A percentile compares a stretch with the other conserved stretches of the same genome.
Conservation (phyloP, 2,329 filamentous ascomycete genomes). For the Pseudogymnoascus sp. region DNA sequence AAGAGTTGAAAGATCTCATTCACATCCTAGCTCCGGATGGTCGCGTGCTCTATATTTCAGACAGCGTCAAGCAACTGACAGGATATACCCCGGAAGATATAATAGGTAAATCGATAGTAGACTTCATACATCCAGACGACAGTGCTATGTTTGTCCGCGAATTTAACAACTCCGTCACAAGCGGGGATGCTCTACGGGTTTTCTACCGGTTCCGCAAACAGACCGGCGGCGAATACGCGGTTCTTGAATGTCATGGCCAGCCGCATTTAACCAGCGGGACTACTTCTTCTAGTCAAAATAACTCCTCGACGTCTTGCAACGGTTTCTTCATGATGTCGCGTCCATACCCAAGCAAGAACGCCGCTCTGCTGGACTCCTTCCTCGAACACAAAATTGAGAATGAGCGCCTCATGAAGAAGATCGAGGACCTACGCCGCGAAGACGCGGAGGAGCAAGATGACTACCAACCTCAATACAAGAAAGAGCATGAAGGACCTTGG, state of each 20-base stretch:
- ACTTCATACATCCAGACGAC: conserved; percentile 83
- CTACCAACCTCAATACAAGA: conserved; percentile 54
- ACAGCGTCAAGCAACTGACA: conserved; percentile 66
- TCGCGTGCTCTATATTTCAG: conserved; percentile 78
- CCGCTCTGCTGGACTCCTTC: conserved; percentile 80
- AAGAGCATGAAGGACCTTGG: conserved; percentile 51
- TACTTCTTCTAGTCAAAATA: conserved; percentile 56
- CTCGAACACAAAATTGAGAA: conserved; percentile 97
- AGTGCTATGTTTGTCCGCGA: conserved; percentile 76
- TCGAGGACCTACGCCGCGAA: conserved; percentile 77
- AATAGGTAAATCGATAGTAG: conserved; percentile 67
- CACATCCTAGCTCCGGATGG: conserved; percentile 83
- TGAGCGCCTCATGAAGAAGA: conserved; percentile 75
- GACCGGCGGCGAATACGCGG: conserved; percentile 67
- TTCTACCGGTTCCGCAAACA: conserved; percentile 79
- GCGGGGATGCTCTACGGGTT: conserved; percentile 70
- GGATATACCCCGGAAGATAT: conserved; percentile 69
- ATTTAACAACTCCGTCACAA: conserved; percentile 82
- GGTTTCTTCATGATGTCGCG: conserved; percentile 92
- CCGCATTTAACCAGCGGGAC: conserved; percentile 73
- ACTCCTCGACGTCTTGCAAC: conserved; percentile 66
- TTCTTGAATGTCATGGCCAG: conserved; percentile 90
- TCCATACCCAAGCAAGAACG: conserved; percentile 84
- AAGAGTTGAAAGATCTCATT: conserved; percentile 83
- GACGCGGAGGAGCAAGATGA: conserved; percentile 74